Conservation (phyloP, 805 yeast genomes). For the Yamadazyma kitorensis region DNA sequence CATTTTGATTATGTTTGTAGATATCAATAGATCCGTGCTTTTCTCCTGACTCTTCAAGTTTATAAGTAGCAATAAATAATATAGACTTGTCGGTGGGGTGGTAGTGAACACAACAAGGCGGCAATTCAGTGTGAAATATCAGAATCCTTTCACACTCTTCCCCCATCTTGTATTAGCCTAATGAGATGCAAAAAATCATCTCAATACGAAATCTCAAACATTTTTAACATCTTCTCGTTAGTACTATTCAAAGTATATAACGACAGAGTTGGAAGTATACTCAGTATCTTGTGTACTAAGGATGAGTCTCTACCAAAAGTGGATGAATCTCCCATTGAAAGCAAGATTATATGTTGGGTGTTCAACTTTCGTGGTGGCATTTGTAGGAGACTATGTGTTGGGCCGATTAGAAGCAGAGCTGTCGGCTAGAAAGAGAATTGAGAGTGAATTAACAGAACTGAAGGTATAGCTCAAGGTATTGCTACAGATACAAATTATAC, state of each 20-base stretch:
- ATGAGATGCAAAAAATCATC: no score
- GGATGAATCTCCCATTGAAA: constrained; percentile 41
- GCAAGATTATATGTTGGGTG: constrained; percentile 40
- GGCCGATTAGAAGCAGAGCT: constrained; percentile 34
- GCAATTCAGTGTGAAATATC: constrained; percentile 46
- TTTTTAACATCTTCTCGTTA: no score
- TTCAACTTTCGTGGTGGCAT: constrained; percentile 39
- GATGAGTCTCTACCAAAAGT: constrained; percentile 27
- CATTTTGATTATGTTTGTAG: constrained; percentile 21
- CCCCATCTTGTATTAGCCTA: no score
- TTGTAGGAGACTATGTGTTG: constrained; percentile 39
- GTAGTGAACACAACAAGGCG: constrained; percentile 80
- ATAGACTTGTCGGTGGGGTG: constrained; percentile 48
- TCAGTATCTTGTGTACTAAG: no score
- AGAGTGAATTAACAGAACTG: constrained; percentile 16
- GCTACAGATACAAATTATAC: no score
- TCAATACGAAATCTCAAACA: no score
- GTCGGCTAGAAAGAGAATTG: constrained; percentile 28
- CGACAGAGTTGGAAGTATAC: no score
- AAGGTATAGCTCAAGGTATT: background rate
- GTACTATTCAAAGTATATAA: background rate
- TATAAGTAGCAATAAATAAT: constrained; percentile 76
- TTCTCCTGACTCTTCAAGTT: constrained; percentile 53
- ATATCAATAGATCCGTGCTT: constrained; percentile 64
- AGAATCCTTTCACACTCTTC: constrained; percentile 10